Conservation (phyloP, 2,329 filamentous ascomycete species). For the Rhynchosporium secalis region DNA sequence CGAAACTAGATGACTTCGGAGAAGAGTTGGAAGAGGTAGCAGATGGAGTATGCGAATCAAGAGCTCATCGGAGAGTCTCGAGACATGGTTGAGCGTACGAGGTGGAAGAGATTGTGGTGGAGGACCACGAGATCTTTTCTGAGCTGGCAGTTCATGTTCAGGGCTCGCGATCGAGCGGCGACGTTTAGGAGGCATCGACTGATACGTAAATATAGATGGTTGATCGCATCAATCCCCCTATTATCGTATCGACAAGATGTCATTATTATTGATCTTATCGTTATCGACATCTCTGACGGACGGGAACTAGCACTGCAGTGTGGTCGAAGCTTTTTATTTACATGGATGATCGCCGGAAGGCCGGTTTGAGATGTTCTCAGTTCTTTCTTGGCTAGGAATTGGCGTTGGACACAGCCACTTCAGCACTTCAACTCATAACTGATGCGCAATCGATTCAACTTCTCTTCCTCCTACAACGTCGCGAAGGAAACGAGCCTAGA, state of each 20-base stretch:
- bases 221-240: neutral
- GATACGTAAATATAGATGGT: neutral
- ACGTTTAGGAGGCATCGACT: slow-evolving; percentile 30
- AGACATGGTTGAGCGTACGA: slow-evolving; percentile 58
- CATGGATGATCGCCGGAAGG: neutral
- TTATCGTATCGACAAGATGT: neutral
- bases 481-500: slow-evolving; percentile 1
- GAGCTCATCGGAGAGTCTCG: slow-evolving; percentile 80
- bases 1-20: slow-evolving; percentile 66
- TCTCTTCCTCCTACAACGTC: neutral
- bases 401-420: slow-evolving; percentile 18
- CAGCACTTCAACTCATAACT: slow-evolving; percentile 2
- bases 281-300: neutral
- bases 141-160: slow-evolving; percentile 4
- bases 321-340: neutral
- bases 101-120: slow-evolving; percentile 20
- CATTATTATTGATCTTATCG: slow-evolving; percentile 5
- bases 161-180: slow-evolving; percentile 28
- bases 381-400: slow-evolving; percentile 11
- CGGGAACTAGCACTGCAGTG: neutral
- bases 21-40: slow-evolving; percentile 68
- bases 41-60: slow-evolving; percentile 80
- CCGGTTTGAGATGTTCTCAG: neutral
- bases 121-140: slow-evolving; percentile 28
- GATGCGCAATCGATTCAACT: slow-evolving; percentile 21